These are phyloP conservation scores for Ophiosphaerella narmari DNA, from an alignment of 2,329 filamentous ascomycete species.

Conservation along the genomic window DNA sequence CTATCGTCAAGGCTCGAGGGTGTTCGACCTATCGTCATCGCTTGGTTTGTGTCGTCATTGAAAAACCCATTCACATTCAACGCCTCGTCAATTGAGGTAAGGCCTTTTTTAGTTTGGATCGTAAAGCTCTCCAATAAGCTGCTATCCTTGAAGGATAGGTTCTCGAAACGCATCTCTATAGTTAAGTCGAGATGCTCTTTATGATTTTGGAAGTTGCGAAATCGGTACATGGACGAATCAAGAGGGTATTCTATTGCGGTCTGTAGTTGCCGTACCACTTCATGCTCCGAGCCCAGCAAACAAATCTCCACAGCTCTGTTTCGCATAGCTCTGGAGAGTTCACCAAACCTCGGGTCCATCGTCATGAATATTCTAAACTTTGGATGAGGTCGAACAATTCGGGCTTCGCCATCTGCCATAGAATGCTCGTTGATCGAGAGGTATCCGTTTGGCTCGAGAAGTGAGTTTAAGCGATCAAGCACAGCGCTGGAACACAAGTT, in stretches of 20 bases:
- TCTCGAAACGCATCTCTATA: conserved; percentile 37
- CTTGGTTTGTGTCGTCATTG: background rate
- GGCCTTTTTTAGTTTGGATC: conserved; percentile 26
- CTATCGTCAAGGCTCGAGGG: conserved; percentile 1
- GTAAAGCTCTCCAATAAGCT: conserved; percentile 36
- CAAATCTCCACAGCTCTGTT: conserved; percentile 93
- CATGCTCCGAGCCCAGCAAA: conserved; percentile 51
- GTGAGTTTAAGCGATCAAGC: conserved; percentile 88
- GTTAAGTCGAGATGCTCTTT: conserved; percentile 11
- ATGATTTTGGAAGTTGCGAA: conserved; percentile 33
- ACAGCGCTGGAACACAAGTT: conserved; percentile 96
- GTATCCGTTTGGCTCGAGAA: conserved; percentile 87
- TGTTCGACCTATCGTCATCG: background rate
- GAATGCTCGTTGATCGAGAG: conserved; percentile 94
- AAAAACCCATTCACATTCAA: conserved; percentile 3
- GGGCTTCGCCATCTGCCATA: conserved; percentile 77
- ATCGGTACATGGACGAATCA: conserved; percentile 47
- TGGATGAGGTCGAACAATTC: conserved; percentile 78
- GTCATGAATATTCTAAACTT: conserved; percentile 93
- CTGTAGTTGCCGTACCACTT: background rate
- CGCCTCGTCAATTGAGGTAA: conserved; percentile 4
- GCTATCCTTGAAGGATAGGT: conserved; percentile 42
- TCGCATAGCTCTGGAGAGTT: conserved; percentile 93
- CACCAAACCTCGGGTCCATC: conserved; percentile 87
- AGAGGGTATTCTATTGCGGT: conserved; percentile 34